Conservation (phyloP, 2,329 filamentous ascomycete species). For the Zymoseptoria passerinii region DNA sequence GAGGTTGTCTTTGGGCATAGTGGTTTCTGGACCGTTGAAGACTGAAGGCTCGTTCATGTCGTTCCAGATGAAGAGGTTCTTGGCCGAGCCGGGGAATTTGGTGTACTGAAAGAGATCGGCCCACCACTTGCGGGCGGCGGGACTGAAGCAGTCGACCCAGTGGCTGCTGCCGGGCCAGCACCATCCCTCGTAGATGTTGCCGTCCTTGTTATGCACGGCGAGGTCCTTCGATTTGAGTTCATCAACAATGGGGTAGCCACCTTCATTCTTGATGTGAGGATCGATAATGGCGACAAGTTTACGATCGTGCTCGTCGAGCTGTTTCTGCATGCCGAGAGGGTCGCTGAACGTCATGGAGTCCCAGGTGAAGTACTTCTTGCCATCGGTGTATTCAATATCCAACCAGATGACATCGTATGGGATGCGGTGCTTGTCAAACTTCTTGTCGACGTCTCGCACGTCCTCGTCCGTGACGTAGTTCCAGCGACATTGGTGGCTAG, state of each 20-base stretch:
- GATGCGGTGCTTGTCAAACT: slow-evolving; percentile 91
- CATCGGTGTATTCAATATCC: slow-evolving; percentile 94
- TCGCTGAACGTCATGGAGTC: slow-evolving; percentile 81
- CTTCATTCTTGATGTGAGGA: slow-evolving; percentile 92
- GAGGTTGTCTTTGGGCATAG: slow-evolving; percentile 97
- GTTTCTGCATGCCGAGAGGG: slow-evolving; percentile 78
- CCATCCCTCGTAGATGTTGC: slow-evolving; percentile 86
- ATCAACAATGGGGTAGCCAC: slow-evolving; percentile 65
- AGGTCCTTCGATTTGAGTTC: slow-evolving; percentile 78
- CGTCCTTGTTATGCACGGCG: slow-evolving; percentile 83
- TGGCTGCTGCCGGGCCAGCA: slow-evolving; percentile 97
- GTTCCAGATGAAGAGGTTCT: slow-evolving; percentile 95
- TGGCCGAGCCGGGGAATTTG: slow-evolving; percentile 73
- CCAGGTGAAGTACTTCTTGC: slow-evolving; percentile 98
- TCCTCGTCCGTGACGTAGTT: slow-evolving; percentile 97
- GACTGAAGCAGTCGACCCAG: slow-evolving; percentile 95
- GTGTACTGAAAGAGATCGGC: slow-evolving; percentile 78
- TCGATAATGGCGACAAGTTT: slow-evolving; percentile 95
- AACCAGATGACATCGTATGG: slow-evolving; percentile 99
- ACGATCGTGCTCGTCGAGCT: slow-evolving; percentile 73
- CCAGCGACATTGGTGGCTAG: slow-evolving; percentile 96
- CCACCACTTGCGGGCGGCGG: slow-evolving; percentile 90
- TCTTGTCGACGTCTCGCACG: slow-evolving; percentile 90
- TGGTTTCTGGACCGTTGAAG: slow-evolving; percentile 96
- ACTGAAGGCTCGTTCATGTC: slow-evolving; percentile 99